Conservation (phyloP, 371 early-diverging fungal genomes). For the Zancudomyces culisetae region DNA sequence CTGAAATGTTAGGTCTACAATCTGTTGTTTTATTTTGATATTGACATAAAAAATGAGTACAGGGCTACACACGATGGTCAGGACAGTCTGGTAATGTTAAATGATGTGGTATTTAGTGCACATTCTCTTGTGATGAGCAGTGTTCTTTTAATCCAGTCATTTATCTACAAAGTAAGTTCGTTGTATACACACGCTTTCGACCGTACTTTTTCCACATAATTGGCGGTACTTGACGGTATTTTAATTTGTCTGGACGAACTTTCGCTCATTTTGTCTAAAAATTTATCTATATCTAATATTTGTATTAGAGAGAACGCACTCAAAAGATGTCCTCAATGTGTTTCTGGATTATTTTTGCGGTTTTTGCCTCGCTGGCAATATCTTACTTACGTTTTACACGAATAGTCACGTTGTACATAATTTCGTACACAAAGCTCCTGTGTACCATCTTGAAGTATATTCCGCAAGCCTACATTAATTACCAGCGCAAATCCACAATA, state of each 20-base stretch:
- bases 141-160: slow-evolving; percentile 47
- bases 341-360: too few species aligned
- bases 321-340: too few species aligned
- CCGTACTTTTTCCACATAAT: too few species aligned
- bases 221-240: too few species aligned
- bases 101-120: slow-evolving; percentile 73
- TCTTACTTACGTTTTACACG: slow-evolving; percentile 4
- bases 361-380: not conserved
- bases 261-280: too few species aligned
- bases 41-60: slow-evolving; percentile 54
- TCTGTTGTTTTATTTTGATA: slow-evolving; percentile 43
- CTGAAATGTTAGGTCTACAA: slow-evolving; percentile 57
- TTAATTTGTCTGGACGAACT: too few species aligned
- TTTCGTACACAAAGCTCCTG: slow-evolving; percentile 60
- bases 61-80: slow-evolving; percentile 40
- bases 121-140: slow-evolving; percentile 57
- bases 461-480: slow-evolving; percentile 74
- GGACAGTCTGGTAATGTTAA: slow-evolving; percentile 54
- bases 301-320: too few species aligned
- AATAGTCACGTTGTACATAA: slow-evolving; percentile 31
- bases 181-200: too few species aligned
- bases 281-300: too few species aligned
- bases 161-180: slow-evolving; percentile 45
- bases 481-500: slow-evolving; percentile 49
- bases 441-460: slow-evolving; percentile 69